These are phyloP conservation scores for Steccherinum ochraceum DNA, from an alignment of 768 basidiomycete species.

Conservation along the genomic window DNA sequence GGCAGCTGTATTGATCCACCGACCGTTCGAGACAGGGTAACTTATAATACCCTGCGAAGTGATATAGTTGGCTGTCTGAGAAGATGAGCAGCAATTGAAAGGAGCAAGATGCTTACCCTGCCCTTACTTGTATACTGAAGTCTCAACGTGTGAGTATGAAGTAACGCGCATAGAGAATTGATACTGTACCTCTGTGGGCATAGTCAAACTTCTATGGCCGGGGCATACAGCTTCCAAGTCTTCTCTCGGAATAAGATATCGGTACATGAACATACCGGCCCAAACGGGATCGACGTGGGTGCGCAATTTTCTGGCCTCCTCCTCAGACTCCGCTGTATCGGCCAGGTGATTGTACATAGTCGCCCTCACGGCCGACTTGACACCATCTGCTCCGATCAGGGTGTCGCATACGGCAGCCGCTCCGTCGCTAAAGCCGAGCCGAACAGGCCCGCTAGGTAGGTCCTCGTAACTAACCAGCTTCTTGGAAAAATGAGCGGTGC, in stretches of 20 bases:
- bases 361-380: slow-evolving; percentile 13
- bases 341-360: not conserved
- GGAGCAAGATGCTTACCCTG: too few relatives aligned
- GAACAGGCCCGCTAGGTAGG: slow-evolving; percentile 2
- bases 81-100: too few relatives aligned
- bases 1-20: not conserved
- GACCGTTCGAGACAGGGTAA: not conserved
- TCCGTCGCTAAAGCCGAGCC: slow-evolving; percentile 19
- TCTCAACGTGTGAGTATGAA: too few relatives aligned
- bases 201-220: not conserved
- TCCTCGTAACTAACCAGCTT: slow-evolving; percentile 9
- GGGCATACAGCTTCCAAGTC: not conserved
- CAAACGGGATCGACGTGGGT: not conserved
- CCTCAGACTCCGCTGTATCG: not conserved
- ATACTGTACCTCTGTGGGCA: not conserved
- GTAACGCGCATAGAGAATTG: too few relatives aligned
- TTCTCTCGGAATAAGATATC: not conserved
- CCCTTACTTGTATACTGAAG: too few relatives aligned
- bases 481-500: slow-evolving; percentile 14
- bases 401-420: slow-evolving; percentile 18
- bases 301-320: not conserved
- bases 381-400: slow-evolving; percentile 22
- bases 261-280: not conserved
- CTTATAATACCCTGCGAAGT: not conserved
- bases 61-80: too few relatives aligned